Base-by-base conservation (phyloP, 2,329 filamentous ascomycete species). In the Microdochium paspali region DNA sequence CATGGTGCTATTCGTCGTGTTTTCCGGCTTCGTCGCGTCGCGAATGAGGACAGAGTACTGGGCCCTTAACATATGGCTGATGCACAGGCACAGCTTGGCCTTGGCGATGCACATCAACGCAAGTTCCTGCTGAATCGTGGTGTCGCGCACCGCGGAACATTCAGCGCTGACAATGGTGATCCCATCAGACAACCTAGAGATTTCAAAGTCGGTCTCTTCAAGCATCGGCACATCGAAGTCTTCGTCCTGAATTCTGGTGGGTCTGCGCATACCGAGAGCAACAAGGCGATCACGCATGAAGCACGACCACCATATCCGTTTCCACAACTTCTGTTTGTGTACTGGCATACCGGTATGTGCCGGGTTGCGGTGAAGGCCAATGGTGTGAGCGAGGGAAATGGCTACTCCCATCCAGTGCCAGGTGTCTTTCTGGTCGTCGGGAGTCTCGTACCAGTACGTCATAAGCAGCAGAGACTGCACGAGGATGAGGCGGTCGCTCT, bases 331-430 rank as follows among this genome's bases (percentile, higher is more conserved):
- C 61, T 90, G 86, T 58, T 87, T 85, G 46, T 79, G 75, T 3
- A 70, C 66, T 32, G 85, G 77, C 78, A 95, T 88, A 56, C 79
- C 83, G 9, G 87, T 89, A 49, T 83, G 85, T 20, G 69, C 71
- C 2, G 90, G 89, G 58, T 95, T 87, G 52, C 90, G 85, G 65
- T 97, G 90, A 18, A 96, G 75, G 5, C 91, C 90, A 53, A 96
- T 95, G 12, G 90, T 95, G 64, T 95, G 89, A 46, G 90, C 90
- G 44, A 96, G 73, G 12, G 90, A 95, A 50, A 95, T 87, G 39
- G 90, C 91, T 31, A 96, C 88, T 18, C 91, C 91, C 87, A 96
- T 95, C 91, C 90, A 96, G 62, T 96, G 90, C 87, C 91, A 96
- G 43, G 90, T 96, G 63, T 96, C 91, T 66, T 96, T 96, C 62